Evolutionary conservation across 805 yeast genomes (phyloP).

Genomic region (Lachancea lanzarotensis): DNA sequence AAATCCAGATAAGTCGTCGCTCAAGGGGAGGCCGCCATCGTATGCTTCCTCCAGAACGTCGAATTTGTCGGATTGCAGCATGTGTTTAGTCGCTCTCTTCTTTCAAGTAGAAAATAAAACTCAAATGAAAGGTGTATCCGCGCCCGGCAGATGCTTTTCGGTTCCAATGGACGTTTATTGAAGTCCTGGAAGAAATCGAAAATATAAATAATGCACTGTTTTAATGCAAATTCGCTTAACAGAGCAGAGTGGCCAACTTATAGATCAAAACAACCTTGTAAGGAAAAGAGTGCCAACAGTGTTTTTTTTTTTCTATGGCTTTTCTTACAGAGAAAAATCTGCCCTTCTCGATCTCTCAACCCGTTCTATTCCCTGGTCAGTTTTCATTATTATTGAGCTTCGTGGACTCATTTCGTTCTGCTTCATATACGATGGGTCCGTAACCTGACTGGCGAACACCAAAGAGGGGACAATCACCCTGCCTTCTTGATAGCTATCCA

Average conservation of each 20-base stretch:
- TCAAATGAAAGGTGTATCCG: too few relatives aligned
- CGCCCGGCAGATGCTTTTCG: too few relatives aligned
- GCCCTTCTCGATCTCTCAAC: background rate
- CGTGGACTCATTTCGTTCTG: background rate
- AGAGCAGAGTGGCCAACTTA: too few relatives aligned
- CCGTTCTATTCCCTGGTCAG: background rate
- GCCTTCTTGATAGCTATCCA: background rate
- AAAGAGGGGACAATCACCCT: background rate
- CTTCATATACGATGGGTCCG: background rate
- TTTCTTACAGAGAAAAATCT: too few relatives aligned
- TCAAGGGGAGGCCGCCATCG: conserved; percentile 25
- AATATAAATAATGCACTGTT: too few relatives aligned
- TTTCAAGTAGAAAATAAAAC: too few relatives aligned
- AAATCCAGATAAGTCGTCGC: conserved; percentile 5
- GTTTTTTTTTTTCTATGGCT: too few relatives aligned
- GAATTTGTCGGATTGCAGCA: conserved; percentile 20
- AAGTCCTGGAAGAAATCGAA: too few relatives aligned
- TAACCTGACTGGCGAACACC: background rate
- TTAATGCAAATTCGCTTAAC: too few relatives aligned
- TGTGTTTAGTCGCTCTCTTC: background rate
- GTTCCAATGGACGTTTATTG: too few relatives aligned
- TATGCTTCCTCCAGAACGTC: conserved; percentile 27
- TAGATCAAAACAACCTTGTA: too few relatives aligned
- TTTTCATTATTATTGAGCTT: background rate
- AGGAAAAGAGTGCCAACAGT: background rate